These are phyloP conservation scores for Fonsecaea nubica DNA, from an alignment of 2,329 filamentous ascomycete species.

Conservation along the genomic window DNA sequence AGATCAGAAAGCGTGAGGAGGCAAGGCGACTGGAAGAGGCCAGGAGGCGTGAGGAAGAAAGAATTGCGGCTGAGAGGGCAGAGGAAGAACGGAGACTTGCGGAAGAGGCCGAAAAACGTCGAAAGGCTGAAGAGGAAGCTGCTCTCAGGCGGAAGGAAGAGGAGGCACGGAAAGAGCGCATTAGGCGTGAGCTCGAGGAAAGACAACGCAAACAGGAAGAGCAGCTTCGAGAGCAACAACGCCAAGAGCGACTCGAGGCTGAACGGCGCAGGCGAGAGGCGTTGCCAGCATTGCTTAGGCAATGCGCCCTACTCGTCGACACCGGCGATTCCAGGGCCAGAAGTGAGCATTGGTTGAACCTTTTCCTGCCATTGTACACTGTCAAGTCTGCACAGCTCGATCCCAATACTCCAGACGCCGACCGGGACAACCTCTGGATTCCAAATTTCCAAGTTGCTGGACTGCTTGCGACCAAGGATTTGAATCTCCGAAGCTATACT, in stretches of 20 bases:
- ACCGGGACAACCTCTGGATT: conserved; percentile 55
- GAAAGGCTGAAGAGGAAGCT: conserved; percentile 52
- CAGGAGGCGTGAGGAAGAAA: conserved; percentile 34
- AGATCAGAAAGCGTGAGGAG: conserved; percentile 25
- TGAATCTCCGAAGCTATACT: conserved; percentile 56
- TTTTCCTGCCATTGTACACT: conserved; percentile 56
- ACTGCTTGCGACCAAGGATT: conserved; percentile 56
- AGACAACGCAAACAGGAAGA: conserved; percentile 52
- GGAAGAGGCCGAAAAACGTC: conserved; percentile 44
- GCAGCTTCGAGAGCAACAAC: conserved; percentile 48
- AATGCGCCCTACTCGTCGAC: conserved; percentile 54
- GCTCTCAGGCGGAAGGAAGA: conserved; percentile 52
- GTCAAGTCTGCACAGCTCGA: conserved; percentile 54
- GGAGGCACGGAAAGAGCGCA: conserved; percentile 53
- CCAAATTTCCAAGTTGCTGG: conserved; percentile 58
- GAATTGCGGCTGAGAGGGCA: conserved; percentile 41
- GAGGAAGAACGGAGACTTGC: conserved; percentile 50
- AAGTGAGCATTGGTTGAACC: conserved; percentile 52
- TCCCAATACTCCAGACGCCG: conserved; percentile 45
- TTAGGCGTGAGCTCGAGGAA: conserved; percentile 46
- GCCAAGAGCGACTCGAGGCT: conserved; percentile 52
- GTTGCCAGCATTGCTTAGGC: conserved; percentile 53
- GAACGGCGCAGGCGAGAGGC: conserved; percentile 55
- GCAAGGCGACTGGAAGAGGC: conserved; percentile 40
- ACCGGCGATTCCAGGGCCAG: conserved; percentile 51